Evolutionary conservation across 257 asterid species (phyloP), one percentile per base, ranked within the genome.

Genomic region (Salvia hispanica): DNA sequence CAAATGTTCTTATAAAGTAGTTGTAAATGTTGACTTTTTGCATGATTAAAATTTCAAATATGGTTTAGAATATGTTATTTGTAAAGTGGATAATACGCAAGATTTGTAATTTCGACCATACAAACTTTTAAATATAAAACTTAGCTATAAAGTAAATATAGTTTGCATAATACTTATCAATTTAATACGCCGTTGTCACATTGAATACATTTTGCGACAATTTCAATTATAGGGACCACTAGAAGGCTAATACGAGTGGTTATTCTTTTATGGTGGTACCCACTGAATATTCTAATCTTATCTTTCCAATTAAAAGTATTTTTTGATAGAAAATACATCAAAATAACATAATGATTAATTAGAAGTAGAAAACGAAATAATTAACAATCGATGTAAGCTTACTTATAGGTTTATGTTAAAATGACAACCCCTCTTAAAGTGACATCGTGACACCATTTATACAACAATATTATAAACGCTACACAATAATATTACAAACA

Each of bases 281-380:
- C 43, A 62, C n/a, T 62, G 56, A 62, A 62, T 62, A 62, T 62
- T 54, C 59, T 28, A 10, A 12, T 39, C n/a, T 54, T 54, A 25
- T 54, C 7, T 54, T 21, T 28, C 25, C 31, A 25, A 25, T 25
- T 13, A 21, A 54, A 54, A 21, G 3, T 21, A 21, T 4, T 25
- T 53, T 9, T 10, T 54, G 36, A 21, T 9, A 10, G 11, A 25
- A 7, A 54, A 25, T 21, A 4, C 10, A 14, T 37, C 9, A 53
- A 51, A 15, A 48, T 5, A 7, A 6, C 31, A 7, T 0, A 5
- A 50, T 50, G 16, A 14, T 7, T 18, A 50, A 14, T 7, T 18
- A 50, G 3, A 5, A 16, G 33, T 8, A 40, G 45, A 40, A 40
- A 40, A 8, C 2, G 6, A 8, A 25, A 25, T 25, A 25, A 25